Evolutionary conservation across 805 yeast genomes (phyloP).

Genomic region (Candida incommunis): DNA sequence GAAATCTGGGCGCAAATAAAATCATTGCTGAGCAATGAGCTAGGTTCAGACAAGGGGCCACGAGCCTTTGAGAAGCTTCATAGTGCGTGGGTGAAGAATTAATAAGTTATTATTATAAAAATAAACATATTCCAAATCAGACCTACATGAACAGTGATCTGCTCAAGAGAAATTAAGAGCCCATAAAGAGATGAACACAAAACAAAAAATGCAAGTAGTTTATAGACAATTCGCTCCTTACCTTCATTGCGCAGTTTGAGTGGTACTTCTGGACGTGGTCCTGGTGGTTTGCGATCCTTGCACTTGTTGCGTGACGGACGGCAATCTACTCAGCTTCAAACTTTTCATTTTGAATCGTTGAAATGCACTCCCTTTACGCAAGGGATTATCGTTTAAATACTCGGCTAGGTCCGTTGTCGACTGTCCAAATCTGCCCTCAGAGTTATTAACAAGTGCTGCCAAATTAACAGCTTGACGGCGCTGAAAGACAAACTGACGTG

Average conservation of each 20-base stretch:
- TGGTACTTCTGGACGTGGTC: no score
- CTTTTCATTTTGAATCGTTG: constrained; percentile 9
- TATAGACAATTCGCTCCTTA: no score
- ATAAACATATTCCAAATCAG: neutral
- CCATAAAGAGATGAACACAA: no score
- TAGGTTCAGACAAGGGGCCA: constrained; percentile 1
- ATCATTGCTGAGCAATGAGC: neutral
- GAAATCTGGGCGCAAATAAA: constrained; percentile 5
- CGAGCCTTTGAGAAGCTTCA: constrained; percentile 3
- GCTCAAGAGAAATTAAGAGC: no score
- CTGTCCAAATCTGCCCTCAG: neutral
- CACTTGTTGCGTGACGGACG: no score
- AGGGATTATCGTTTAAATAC: constrained; percentile 5
- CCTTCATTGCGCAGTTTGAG: no score
- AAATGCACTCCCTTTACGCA: no score
- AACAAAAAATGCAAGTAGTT: no score
- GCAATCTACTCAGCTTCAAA: constrained; percentile 1
- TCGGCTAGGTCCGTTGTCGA: constrained; percentile 8
- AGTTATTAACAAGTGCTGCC: neutral
- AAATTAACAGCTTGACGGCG: constrained; percentile 12
- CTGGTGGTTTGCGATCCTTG: no score
- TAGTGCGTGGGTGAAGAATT: neutral
- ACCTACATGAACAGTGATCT: no score
- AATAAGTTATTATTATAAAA: neutral
- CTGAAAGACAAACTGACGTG: constrained; percentile 63